Base-by-base conservation (phyloP, 2,329 filamentous ascomycete species). In the Monilinia fructigena region DNA sequence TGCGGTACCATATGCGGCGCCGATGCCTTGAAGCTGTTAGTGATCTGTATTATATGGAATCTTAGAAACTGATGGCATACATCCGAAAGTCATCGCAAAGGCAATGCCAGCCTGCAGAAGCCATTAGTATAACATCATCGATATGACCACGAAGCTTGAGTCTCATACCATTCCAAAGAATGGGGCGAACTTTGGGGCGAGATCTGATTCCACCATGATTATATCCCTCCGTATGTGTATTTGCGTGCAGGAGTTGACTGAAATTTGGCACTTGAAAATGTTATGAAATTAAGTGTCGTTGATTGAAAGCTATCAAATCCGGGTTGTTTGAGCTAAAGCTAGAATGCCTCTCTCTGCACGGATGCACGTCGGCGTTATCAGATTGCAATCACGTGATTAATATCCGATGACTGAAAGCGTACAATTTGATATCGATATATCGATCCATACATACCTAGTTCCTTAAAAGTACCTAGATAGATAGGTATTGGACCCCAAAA, bases 1-100 rank as follows among this genome's bases (percentile, higher is more conserved):
- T 48, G 92, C 90, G 66, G 92, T 96, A 71, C 92, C 92, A 79
- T 93, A 95, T 69, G 92, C 92, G 74, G 92, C 92, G 75, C 92
- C 92, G 72, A 83, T 76, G 75, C 74, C 75, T 77, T 68, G 47
- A 40, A 26, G 28, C 11, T 48, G 10, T 65, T 40, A 65, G 63
- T 59, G 23, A 40, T 40, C 18, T n/a, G 28, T 23, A 2, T n/a
- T 31, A 4, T 14, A 11, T 40, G 23, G 23, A 40, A 40, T 42
- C 28, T 52, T 50, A 23, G 18, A 38, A 26, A 42, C 5, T 26
- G 26, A 55, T 28, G 60, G 58, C 88, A 72, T 87, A 92, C 91
- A 90, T 81, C 90, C 90, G 74, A 93, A 92, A 74, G 91, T 87
- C 90, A 94, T 94, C 76, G 90, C 90, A 74, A 87, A 86, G 68